phyloP scores from a whole-genome alignment of 257 asterid species.

The Rehmannia glutinosa region DNA sequence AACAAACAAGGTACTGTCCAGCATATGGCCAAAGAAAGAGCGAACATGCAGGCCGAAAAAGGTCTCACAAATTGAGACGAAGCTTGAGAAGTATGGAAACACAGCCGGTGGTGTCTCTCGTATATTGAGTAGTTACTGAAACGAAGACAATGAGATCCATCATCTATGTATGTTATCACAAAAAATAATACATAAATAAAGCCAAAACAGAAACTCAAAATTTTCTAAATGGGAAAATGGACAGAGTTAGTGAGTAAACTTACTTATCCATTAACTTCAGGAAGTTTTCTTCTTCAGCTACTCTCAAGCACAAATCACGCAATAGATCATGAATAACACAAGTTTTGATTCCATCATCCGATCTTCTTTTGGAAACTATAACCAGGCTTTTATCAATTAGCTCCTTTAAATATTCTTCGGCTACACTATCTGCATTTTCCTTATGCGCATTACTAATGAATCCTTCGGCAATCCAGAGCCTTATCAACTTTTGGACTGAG shows the following conservation, averaged over 20 bases:
- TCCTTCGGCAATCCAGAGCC: slow-evolving; percentile 21
- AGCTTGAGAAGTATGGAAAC: no score
- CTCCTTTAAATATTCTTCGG: no score
- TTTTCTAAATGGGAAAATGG: neutral
- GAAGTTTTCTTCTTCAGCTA: no score
- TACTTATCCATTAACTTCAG: slow-evolving; percentile 8
- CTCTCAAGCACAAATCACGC: no score
- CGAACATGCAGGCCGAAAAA: neutral
- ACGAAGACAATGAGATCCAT: no score
- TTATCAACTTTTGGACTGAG: neutral
- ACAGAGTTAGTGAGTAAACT: neutral
- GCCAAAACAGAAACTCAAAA: no score
- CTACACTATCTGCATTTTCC: neutral
- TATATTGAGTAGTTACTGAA: neutral
- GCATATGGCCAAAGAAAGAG: neutral
- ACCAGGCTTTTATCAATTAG: no score
- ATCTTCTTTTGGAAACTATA: no score
- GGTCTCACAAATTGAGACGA: neutral
- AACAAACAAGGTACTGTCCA: neutral
- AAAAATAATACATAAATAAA: no score
- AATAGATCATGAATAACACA: no score
- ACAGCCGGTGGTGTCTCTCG: neutral
- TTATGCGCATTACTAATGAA: neutral
- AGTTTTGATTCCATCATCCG: no score
- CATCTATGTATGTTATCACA: no score